These are phyloP conservation scores for Dentipellis fragilis DNA, from an alignment of 768 basidiomycete genomes.

Conservation along the genomic window DNA sequence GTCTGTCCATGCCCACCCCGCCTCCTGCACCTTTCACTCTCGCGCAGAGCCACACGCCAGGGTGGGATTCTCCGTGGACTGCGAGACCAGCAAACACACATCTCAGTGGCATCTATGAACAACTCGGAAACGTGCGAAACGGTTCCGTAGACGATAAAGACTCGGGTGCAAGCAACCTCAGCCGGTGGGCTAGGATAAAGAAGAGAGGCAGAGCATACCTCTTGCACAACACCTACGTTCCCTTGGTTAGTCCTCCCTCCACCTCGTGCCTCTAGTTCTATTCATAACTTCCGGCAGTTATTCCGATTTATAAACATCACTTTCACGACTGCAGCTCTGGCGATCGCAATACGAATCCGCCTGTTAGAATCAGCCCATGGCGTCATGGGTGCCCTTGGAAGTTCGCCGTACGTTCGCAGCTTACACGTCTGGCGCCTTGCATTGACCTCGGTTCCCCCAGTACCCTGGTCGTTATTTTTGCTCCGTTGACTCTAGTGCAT, in stretches of 20 bases:
- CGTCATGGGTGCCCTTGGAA: constrained; percentile 66
- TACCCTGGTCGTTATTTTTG: constrained; percentile 77
- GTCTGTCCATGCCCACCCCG: constrained; percentile 24
- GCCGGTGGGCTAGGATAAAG: constrained; percentile 22
- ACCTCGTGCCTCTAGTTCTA: neutral
- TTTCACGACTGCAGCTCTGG: constrained; percentile 72
- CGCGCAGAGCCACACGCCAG: constrained; percentile 47
- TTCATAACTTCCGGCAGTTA: constrained; percentile 34
- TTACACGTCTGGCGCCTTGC: neutral
- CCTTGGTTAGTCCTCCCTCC: constrained; percentile 42
- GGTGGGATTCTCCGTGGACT: constrained; percentile 65
- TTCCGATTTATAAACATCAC: constrained; percentile 80
- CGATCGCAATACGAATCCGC: constrained; percentile 69
- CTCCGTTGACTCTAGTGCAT: constrained; percentile 73
- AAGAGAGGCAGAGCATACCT: constrained; percentile 57
- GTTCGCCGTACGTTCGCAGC: constrained; percentile 54
- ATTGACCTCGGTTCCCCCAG: constrained; percentile 24
- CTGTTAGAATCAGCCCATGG: constrained; percentile 36
- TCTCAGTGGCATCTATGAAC: constrained; percentile 2
- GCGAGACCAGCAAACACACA: constrained; percentile 22
- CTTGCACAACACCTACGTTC: constrained; percentile 67
- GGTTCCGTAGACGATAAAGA: constrained; percentile 8
- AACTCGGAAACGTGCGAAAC: constrained; percentile 3
- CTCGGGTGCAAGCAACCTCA: constrained; percentile 11
- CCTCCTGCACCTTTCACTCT: constrained; percentile 33